Evolutionary conservation across 495 filamentous ascomycete species (phyloP), one percentile per base, ranked within the genome.

Genomic region (Neurospora sp.): DNA sequence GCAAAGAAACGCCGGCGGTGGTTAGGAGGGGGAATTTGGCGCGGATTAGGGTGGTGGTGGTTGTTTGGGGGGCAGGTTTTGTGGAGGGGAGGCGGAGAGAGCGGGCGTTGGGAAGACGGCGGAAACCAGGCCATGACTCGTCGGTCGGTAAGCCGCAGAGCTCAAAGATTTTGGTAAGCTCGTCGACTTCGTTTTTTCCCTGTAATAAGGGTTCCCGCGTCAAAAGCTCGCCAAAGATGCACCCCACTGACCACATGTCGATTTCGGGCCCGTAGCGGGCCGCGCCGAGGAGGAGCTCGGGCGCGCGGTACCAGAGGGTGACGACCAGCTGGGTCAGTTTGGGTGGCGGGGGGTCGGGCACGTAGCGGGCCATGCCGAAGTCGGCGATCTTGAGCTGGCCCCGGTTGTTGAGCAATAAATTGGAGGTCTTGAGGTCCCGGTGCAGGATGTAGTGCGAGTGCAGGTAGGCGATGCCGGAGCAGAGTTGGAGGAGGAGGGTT

Each of bases 181-280:
- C 90, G 79, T 97, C 94, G 41, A 98, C 94, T 81, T 98, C 96
- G 81, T 96, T 97, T 80, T 93, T 94, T 42, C 96, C 96, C 80
- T 96, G 93, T 1, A 99, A 82, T 35, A 98, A 79, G 3, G 94
- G 93, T 73, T 94, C 90, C 72, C 93, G 93, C 69, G 87, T 89
- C 5, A 98, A 84, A 7, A 99, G 88, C 82, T 99, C 95, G 71
- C 91, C 96, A 80, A 99, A 97, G 78, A 99, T 96, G 83, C 96
- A 99, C 14, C 96, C 96, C 10, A 98, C 84, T 81, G 92, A 94
- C 96, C 96, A 99, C 87, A 97, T 90, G 82, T 99, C 96, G 73
- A 99, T 86, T 74, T 91, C 89, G 1, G 84, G 79, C 68, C 88
- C 91, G 84, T 99, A 99, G 27, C 86, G 87, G 44, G 88, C 87